A percentile compares a stretch with the other conserved stretches of the same genome.
phyloP scores from a whole-genome alignment of 129 eudicot genomes.

The Tanacetum coccineum region DNA sequence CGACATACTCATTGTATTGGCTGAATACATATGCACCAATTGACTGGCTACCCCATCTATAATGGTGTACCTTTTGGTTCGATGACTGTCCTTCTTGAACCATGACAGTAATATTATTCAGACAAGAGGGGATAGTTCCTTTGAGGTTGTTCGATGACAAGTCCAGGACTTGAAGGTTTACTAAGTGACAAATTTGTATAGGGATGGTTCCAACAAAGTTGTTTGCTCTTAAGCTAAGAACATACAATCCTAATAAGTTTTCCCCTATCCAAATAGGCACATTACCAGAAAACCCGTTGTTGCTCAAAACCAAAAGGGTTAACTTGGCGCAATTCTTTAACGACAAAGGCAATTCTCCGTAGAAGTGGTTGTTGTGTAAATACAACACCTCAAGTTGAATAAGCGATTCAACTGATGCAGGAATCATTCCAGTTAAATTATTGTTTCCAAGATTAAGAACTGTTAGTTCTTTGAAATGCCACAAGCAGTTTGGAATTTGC shows the following conservation, averaged over 20 bases:
- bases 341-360: constrained; percentile 32
- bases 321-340: constrained; percentile 21
- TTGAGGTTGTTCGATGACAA: constrained; percentile 29
- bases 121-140: constrained; percentile 12
- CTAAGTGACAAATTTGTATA: constrained; percentile 20
- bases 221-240: constrained; percentile 29
- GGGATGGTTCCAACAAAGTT: constrained; percentile 34
- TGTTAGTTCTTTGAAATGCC: not conserved
- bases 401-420: not conserved
- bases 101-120: no score
- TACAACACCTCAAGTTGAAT: constrained; percentile 4
- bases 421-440: constrained; percentile 28
- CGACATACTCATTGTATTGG: no score
- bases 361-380: constrained; percentile 28
- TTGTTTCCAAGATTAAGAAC: constrained; percentile 33
- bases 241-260: not conserved
- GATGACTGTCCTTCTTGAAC: no score
- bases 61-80: no score
- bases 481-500: constrained; percentile 26
- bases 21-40: no score
- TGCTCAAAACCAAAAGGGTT: constrained; percentile 11
- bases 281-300: constrained; percentile 26
- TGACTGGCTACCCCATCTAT: no score
- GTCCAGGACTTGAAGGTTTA: constrained; percentile 31
- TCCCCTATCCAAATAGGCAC: constrained; percentile 46